Evolutionary conservation across 768 basidiomycete species (phyloP), one percentile per base, ranked within the genome.

Genomic region (Trametes punicea): DNA sequence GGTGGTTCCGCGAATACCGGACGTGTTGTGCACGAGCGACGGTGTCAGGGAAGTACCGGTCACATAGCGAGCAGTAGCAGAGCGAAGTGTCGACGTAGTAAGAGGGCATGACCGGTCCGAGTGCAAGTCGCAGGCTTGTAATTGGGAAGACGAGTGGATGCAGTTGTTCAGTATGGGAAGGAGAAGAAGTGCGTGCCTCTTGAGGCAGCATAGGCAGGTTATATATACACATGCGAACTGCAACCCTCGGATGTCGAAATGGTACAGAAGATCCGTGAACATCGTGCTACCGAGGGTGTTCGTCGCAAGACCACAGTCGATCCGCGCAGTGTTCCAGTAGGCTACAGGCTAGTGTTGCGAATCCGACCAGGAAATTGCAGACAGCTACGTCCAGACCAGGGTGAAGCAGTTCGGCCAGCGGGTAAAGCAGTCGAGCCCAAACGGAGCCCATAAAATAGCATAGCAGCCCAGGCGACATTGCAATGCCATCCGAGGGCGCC

Each of bases 1-100:
- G 71, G 39, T 73, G 72, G 53, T 65, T 65, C 20, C 39, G 48
- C 3, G 72, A 64, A 40, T 55, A 45, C 45, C 66, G 60, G 21
- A 73, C 58, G 33, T 73, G 72, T 23, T 55, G 53, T 6, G 67
- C 62, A 16, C 71, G 69, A 18, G 69, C 63, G 2, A 64, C 63
- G 5, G 57, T 42, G 27, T 56, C 57, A 41, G 65, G 62, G 60
- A 71, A 72, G 57, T 73, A 71, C 30, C 53, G 50, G 53, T 73
- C 71, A 61, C 72, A 73, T 23, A 72, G 60, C 29, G 70, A 65
- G 64, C 72, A 73, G 64, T 73, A 72, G 30, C 54, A 53, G 45
- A 58, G 15, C 6, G 34, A 45, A 26, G 18, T 31, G 42, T 64
- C 63, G 38, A 51, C 46, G 46, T 46, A 55, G 48, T 47, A 44